Conservation (phyloP, 139 green algal genomes). For the Chlorella sp. region DNA sequence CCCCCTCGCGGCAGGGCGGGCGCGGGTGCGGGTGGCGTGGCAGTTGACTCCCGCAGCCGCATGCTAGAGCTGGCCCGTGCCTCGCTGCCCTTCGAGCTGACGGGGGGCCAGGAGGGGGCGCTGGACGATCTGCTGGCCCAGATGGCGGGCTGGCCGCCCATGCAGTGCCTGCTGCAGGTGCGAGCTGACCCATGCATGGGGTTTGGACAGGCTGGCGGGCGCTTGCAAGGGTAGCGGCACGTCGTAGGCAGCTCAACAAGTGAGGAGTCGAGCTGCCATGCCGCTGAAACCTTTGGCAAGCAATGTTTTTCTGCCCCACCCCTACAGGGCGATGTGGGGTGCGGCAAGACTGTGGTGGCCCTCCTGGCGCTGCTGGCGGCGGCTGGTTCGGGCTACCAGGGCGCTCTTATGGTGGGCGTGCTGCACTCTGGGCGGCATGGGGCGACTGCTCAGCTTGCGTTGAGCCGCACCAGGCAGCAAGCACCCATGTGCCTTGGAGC, state of each 20-base stretch:
- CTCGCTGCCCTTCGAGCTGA: slow-evolving; percentile 65
- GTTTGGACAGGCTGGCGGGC: too few relatives aligned
- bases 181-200: too few relatives aligned
- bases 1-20: not conserved
- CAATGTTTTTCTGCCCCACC: too few relatives aligned
- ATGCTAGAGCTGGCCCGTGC: slow-evolving; percentile 35
- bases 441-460: too few relatives aligned
- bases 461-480: too few relatives aligned
- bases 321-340: slow-evolving; percentile 93
- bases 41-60: slow-evolving; percentile 3
- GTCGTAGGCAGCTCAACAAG: not conserved
- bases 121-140: slow-evolving; percentile 53
- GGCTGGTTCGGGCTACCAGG: slow-evolving; percentile 78
- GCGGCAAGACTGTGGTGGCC: slow-evolving; percentile 95
- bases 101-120: slow-evolving; percentile 53
- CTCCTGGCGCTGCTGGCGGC: slow-evolving; percentile 83
- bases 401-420: slow-evolving; percentile 81
- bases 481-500: too few relatives aligned
- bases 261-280: not conserved
- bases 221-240: too few relatives aligned
- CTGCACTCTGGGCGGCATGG: too few relatives aligned
- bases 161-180: slow-evolving; percentile 88
- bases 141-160: slow-evolving; percentile 60
- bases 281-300: too few relatives aligned
- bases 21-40: not conserved